Conservation (phyloP, 805 yeast genomes). For the Ogataea naganishii region DNA sequence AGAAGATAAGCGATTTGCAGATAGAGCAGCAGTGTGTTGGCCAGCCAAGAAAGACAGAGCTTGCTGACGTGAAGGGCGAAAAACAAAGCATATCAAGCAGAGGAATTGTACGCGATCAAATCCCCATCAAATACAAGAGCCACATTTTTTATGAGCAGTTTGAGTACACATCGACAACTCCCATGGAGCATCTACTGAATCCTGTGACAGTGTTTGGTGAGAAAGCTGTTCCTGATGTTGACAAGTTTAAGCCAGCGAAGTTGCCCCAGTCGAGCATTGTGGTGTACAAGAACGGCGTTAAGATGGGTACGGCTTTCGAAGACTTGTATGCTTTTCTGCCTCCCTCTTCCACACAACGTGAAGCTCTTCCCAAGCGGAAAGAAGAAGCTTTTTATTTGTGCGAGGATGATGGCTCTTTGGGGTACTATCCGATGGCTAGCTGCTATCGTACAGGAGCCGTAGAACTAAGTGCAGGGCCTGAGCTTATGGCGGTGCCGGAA, state of each 20-base stretch:
- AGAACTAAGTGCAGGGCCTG: slow-evolving; percentile 58
- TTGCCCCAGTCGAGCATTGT: slow-evolving; percentile 51
- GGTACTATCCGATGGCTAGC: slow-evolving; percentile 87
- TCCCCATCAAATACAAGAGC: slow-evolving; percentile 76
- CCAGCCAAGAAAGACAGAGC: slow-evolving; percentile 11
- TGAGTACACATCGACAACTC: slow-evolving; percentile 63
- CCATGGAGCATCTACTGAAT: slow-evolving; percentile 65
- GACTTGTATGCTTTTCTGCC: slow-evolving; percentile 72
- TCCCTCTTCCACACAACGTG: slow-evolving; percentile 53
- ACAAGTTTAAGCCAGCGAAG: slow-evolving; percentile 36
- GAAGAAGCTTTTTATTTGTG: slow-evolving; percentile 14
- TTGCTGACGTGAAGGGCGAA: slow-evolving; percentile 4
- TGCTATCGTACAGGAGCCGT: slow-evolving; percentile 76
- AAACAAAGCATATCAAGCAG: slow-evolving; percentile 6
- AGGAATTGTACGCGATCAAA: slow-evolving; percentile 69
- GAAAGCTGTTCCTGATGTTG: slow-evolving; percentile 46
- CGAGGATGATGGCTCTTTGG: slow-evolving; percentile 76
- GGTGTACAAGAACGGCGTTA: slow-evolving; percentile 72
- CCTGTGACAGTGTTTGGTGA: slow-evolving; percentile 70
- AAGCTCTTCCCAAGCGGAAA: slow-evolving; percentile 18
- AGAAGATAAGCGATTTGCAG: slow-evolving; percentile 29
- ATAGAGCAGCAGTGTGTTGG: slow-evolving; percentile 19
- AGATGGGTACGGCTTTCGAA: slow-evolving; percentile 56
- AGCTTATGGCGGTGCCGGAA: slow-evolving; percentile 39
- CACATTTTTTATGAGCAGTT: slow-evolving; percentile 76